Conservation (phyloP, 768 basidiomycete genomes). For the Lactarius sp. region DNA sequence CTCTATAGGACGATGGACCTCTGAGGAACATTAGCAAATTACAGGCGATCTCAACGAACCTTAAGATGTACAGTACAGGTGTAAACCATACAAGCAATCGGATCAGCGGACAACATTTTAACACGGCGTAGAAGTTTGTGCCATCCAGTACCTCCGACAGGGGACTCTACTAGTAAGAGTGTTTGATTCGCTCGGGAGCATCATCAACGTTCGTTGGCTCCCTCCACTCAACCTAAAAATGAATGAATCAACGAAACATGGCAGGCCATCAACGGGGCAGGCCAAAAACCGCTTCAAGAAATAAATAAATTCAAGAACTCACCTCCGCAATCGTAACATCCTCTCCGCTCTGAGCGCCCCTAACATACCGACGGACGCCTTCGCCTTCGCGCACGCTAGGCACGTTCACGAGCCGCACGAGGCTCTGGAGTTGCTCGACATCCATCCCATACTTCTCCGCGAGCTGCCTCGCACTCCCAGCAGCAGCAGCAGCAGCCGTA, state of each 20-base stretch:
- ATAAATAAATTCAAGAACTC: slow-evolving; percentile 26
- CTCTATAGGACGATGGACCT: too few species aligned
- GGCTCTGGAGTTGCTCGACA: slow-evolving; percentile 41
- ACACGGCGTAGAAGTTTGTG: too few species aligned
- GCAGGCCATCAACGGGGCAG: background rate
- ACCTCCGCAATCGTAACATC: slow-evolving; percentile 50
- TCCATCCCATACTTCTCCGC: slow-evolving; percentile 55
- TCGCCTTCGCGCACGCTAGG: slow-evolving; percentile 52
- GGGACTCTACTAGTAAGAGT: too few species aligned
- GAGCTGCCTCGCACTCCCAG: slow-evolving; percentile 32
- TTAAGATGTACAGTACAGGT: too few species aligned
- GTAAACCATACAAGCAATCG: too few species aligned
- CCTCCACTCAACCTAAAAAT: slow-evolving; percentile 14
- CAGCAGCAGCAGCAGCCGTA: too few species aligned
- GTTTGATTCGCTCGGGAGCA: too few species aligned
- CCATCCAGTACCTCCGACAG: too few species aligned
- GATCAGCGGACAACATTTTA: too few species aligned
- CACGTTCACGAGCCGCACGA: slow-evolving; percentile 56
- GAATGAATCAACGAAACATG: background rate
- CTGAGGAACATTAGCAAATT: too few species aligned
- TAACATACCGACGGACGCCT: background rate
- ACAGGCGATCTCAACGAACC: too few species aligned
- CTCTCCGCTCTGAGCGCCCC: slow-evolving; percentile 42
- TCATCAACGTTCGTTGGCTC: background rate
- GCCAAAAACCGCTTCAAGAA: background rate